A percentile compares a stretch with the other conserved stretches of the same genome.
Conservation (phyloP, 2,329 filamentous ascomycete species). For the Fusarium equiseti region DNA sequence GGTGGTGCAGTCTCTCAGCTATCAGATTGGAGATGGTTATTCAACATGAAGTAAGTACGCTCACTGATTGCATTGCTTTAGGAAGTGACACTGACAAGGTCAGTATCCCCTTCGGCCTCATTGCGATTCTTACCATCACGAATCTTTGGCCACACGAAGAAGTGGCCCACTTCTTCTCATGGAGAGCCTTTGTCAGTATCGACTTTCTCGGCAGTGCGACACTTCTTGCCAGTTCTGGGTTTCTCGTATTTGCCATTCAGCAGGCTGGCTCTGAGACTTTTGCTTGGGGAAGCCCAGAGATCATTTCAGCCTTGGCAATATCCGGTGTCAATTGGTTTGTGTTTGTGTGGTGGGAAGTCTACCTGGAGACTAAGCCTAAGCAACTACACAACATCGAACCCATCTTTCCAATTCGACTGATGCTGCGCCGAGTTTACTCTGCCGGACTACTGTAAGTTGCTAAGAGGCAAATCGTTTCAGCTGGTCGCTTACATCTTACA, state of each 20-base stretch:
- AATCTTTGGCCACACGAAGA: constrained; percentile 59
- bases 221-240: constrained; percentile 64
- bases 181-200: constrained; percentile 60
- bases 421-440: constrained; percentile 62
- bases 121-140: constrained; percentile 61
- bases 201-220: constrained; percentile 66
- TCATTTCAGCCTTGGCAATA: constrained; percentile 62
- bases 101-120: constrained; percentile 63
- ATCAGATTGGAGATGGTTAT: constrained; percentile 69
- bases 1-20: constrained; percentile 68
- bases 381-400: constrained; percentile 60
- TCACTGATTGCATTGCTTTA: neutral
- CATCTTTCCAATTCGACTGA: constrained; percentile 66
- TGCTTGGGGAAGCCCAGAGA: constrained; percentile 64
- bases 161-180: constrained; percentile 53
- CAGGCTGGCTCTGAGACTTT: constrained; percentile 66
- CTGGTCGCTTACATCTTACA: constrained; percentile 46
- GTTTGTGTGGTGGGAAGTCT: constrained; percentile 65
- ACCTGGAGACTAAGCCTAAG: constrained; percentile 55
- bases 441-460: constrained; percentile 62
- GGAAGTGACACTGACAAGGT: constrained; percentile 18
- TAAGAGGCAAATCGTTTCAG: neutral
- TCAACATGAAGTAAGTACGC: constrained; percentile 68
- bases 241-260: constrained; percentile 68
- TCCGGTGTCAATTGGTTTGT: constrained; percentile 61